Evolutionary conservation across 2,329 filamentous ascomycete genomes (phyloP), one percentile per base, ranked within the genome.

Genomic region (Fusarium illudens): DNA sequence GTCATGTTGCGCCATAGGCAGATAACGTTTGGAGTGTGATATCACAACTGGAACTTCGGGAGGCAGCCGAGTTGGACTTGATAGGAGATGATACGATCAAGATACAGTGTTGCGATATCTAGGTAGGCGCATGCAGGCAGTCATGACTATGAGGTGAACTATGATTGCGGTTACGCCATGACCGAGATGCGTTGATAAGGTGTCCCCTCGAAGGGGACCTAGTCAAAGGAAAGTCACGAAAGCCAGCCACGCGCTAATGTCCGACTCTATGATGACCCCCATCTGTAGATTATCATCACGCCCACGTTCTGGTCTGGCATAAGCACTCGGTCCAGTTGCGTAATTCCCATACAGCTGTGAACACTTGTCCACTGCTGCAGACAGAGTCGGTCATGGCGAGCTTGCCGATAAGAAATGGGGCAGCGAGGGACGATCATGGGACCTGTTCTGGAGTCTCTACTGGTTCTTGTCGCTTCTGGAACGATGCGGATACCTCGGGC

Each of bases 361-460:
- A 64, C 60, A 72, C 59, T 50, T 73, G 61, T 66, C 61, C 37
- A 46, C 36, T 61, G 10, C 49, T 27, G 12, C 57, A 27, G 34
- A 25, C 54, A 37, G 32, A 57, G 53, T 29, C 39, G 39, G 39
- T 59, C 48, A 58, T 54, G 25, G 29, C 30, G 52, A 60, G 44
- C 53, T 61, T 50, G 33, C 37, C n/a, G 49, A 48, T 48, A 46
- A 42, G 39, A 32, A 32, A 63, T 25, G 51, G 62, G 50, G 52
- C 52, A 55, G 29, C n/a, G 15, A n/a, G 12, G 17, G 58, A 54
- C 29, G 61, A 60, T 72, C 70, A 71, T 59, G 64, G 36, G 70
- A 62, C 54, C 60, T 57, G 15, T 42, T 8, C 20, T 20, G 19
- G 19, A 19, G n/a, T 19, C 27, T 15, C 27, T 15, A n/a, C 20